A percentile compares a stretch with the other conserved stretches of the same genome.
phyloP scores from a whole-genome alignment of 176 grass and related monocot species.

The Puccinellia tenuiflora region DNA sequence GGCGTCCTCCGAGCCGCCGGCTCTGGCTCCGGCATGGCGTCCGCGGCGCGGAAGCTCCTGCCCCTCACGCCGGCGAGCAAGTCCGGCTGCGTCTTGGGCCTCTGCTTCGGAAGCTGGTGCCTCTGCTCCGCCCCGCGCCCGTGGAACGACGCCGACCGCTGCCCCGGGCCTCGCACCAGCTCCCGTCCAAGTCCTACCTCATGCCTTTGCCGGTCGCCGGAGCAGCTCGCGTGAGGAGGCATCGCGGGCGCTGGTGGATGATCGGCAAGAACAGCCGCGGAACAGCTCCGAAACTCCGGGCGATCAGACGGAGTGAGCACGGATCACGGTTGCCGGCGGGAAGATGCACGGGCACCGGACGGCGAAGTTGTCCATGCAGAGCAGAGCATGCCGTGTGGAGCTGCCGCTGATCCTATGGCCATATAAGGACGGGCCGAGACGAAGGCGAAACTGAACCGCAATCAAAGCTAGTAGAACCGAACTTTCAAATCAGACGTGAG shows the following conservation, averaged over 20 bases:
- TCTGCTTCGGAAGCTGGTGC: slow-evolving; percentile 29
- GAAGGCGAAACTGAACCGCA: background rate
- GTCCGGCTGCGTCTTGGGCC: slow-evolving; percentile 72
- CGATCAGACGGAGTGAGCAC: background rate
- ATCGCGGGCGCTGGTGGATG: background rate
- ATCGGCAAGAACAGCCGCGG: background rate
- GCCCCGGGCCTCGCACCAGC: slow-evolving; percentile 4
- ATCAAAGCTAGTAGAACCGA: slow-evolving; percentile 4
- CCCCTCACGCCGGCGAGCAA: slow-evolving; percentile 37
- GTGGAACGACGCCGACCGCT: slow-evolving; percentile 61
- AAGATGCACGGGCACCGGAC: background rate
- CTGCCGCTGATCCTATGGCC: slow-evolving; percentile 1
- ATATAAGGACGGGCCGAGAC: background rate
- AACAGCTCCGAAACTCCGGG: background rate
- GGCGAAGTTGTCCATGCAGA: slow-evolving; percentile 3
- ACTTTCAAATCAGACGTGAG: background rate
- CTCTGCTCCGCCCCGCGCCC: slow-evolving; percentile 30
- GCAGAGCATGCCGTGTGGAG: slow-evolving; percentile 8
- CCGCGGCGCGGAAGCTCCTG: slow-evolving; percentile 2
- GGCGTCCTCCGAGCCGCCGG: slow-evolving; percentile 34
- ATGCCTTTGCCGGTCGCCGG: slow-evolving; percentile 14
- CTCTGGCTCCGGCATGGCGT: background rate
- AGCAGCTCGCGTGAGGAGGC: slow-evolving; percentile 28
- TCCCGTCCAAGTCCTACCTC: background rate
- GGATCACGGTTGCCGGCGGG: slow-evolving; percentile 14